Percentiles rank a stretch among this genome's conserved stretches.
These are phyloP conservation scores for Bonnemaisonia californica DNA, from an alignment of 31 red algal genomes.

Conservation along the genomic window DNA sequence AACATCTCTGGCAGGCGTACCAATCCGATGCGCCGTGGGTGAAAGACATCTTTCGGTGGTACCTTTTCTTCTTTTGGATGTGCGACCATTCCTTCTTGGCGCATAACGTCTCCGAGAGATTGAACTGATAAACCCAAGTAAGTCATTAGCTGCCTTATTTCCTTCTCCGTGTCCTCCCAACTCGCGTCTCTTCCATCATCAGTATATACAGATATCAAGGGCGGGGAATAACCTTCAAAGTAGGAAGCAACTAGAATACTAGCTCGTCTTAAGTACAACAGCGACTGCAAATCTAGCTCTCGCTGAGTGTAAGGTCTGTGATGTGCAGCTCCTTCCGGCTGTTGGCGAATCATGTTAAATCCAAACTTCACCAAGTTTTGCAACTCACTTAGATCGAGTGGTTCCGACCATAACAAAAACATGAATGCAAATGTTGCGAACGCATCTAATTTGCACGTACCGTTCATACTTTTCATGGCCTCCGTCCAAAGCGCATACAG, in stretches of 20 bases:
- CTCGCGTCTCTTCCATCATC: not conserved
- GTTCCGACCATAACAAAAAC: slow-evolving; percentile 45
- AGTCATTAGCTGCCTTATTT: not conserved
- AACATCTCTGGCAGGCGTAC: slow-evolving; percentile 48
- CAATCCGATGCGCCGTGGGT: slow-evolving; percentile 35
- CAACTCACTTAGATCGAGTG: slow-evolving; percentile 16
- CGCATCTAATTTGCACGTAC: slow-evolving; percentile 10
- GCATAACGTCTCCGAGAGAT: not conserved
- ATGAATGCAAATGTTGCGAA: slow-evolving; percentile 46
- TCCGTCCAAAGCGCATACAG: slow-evolving; percentile 35
- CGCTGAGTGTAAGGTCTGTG: not conserved
- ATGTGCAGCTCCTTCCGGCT: not conserved
- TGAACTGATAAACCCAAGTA: slow-evolving; percentile 9
- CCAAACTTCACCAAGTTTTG: slow-evolving; percentile 29
- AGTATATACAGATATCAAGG: not conserved
- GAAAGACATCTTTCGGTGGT: not conserved
- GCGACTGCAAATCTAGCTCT: not conserved
- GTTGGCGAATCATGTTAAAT: not conserved
- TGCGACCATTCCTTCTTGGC: not conserved
- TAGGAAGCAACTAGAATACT: slow-evolving; percentile 19
- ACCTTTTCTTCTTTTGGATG: not conserved
- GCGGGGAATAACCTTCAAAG: not conserved
- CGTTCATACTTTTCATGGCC: not conserved
- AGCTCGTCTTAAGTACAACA: slow-evolving; percentile 38
- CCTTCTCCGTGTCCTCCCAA: not conserved